Conservation (phyloP, 2,329 filamentous ascomycete species). For the Phialocephala subalpina region DNA sequence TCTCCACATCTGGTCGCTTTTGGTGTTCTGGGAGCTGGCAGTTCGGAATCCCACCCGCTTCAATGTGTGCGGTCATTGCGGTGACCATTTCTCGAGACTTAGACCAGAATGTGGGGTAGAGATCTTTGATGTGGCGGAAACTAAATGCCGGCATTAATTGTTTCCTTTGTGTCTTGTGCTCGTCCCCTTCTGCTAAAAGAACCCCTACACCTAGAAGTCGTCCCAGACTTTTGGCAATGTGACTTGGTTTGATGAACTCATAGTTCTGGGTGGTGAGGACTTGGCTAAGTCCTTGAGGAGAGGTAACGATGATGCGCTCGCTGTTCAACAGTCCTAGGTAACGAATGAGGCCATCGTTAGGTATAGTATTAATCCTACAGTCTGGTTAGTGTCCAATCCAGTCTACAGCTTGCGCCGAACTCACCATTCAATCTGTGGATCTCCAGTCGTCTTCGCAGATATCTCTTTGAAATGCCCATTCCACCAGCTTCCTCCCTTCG, state of each 20-base stretch:
- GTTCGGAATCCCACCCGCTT: constrained; percentile 46
- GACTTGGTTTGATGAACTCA: constrained; percentile 70
- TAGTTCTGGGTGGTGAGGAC: constrained; percentile 74
- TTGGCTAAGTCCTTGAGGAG: constrained; percentile 72
- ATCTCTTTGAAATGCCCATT: constrained; percentile 53
- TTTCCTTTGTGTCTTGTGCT: constrained; percentile 84
- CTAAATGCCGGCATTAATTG: constrained; percentile 83
- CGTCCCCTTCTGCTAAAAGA: constrained; percentile 87
- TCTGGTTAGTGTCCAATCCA: neutral
- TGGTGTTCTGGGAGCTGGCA: constrained; percentile 40
- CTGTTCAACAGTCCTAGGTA: constrained; percentile 69
- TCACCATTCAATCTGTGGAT: constrained; percentile 47
- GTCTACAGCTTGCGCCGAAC: constrained; percentile 7
- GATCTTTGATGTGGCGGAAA: constrained; percentile 84
- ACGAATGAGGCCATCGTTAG: constrained; percentile 74
- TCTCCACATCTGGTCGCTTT: constrained; percentile 25
- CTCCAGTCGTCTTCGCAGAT: constrained; percentile 49
- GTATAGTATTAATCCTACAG: constrained; percentile 62
- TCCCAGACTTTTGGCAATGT: constrained; percentile 62
- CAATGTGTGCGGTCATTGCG: constrained; percentile 63
- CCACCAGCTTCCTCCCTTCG: constrained; percentile 52
- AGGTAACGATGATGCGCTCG: constrained; percentile 68
- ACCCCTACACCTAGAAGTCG: constrained; percentile 75
- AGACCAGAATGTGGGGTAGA: constrained; percentile 85
- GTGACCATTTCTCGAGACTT: constrained; percentile 75